Percentiles rank a stretch among this genome's conserved stretches.
These are phyloP conservation scores for Xerocomellus amylosporus DNA, from an alignment of 768 basidiomycete species.

Conservation along the genomic window DNA sequence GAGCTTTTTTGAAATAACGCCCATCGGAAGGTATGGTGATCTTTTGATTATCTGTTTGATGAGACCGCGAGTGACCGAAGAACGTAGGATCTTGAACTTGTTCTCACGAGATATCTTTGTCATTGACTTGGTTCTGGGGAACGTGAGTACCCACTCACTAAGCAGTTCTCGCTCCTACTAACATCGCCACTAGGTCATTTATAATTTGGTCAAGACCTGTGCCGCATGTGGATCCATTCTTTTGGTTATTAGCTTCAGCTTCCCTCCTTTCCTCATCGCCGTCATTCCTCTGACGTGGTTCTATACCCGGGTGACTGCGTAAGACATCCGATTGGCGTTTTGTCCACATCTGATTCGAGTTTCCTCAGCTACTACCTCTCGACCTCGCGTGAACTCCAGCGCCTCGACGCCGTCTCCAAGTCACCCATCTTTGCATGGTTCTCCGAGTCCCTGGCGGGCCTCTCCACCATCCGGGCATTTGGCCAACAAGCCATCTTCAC, in stretches of 20 bases:
- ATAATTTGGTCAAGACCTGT: slow-evolving; percentile 64
- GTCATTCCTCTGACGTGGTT: slow-evolving; percentile 74
- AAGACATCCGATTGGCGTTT: slow-evolving; percentile 21
- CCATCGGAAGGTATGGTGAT: slow-evolving; percentile 63
- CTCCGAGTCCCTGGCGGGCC: slow-evolving; percentile 68
- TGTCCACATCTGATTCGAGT: neutral
- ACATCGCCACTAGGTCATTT: slow-evolving; percentile 45
- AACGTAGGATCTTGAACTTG: slow-evolving; percentile 67
- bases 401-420: slow-evolving; percentile 81
- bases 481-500: slow-evolving; percentile 65
- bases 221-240: slow-evolving; percentile 57
- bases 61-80: neutral
- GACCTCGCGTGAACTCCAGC: slow-evolving; percentile 83
- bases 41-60: neutral
- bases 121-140: slow-evolving; percentile 77
- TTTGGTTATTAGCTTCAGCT: slow-evolving; percentile 72
- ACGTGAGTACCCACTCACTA: slow-evolving; percentile 34
- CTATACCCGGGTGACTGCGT: slow-evolving; percentile 80
- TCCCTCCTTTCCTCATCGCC: slow-evolving; percentile 76
- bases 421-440: slow-evolving; percentile 92
- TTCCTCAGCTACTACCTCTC: slow-evolving; percentile 68
- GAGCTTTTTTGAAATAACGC: slow-evolving; percentile 87
- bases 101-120: slow-evolving; percentile 88
- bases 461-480: slow-evolving; percentile 83
- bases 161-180: neutral